Evolutionary conservation across 768 basidiomycete species (phyloP).

Genomic region (Hebeloma cylindrosporum): DNA sequence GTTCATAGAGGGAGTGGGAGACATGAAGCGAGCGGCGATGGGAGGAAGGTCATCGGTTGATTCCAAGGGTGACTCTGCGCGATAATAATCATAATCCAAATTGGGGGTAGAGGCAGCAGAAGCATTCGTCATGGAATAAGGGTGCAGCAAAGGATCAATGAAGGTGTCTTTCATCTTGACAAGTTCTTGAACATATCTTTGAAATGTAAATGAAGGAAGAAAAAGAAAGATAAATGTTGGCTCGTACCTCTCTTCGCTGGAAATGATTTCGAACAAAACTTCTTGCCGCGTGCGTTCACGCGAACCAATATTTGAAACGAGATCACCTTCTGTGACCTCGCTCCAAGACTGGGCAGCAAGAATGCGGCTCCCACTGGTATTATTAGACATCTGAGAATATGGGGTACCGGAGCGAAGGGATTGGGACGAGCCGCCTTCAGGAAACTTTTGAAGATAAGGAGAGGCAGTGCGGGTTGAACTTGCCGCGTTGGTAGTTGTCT

Average conservation of each 20-base stretch:
- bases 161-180: conserved; percentile 92
- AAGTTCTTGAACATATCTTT: conserved; percentile 90
- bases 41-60: conserved; percentile 76
- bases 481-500: conserved; percentile 45
- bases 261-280: conserved; percentile 95
- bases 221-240: conserved; percentile 7
- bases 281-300: conserved; percentile 95
- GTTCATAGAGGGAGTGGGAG: conserved; percentile 54
- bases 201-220: conserved; percentile 13
- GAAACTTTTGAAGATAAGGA: conserved; percentile 55
- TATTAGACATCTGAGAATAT: conserved; percentile 74
- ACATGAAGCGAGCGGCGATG: conserved; percentile 91
- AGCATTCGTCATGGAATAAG: conserved; percentile 54
- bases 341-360: conserved; percentile 86
- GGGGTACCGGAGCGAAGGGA: conserved; percentile 82
- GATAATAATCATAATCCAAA: conserved; percentile 70
- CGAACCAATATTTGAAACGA: conserved; percentile 90
- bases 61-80: conserved; percentile 66
- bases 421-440: conserved; percentile 53
- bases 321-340: conserved; percentile 90
- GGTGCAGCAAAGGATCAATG: conserved; percentile 86
- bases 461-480: conserved; percentile 64
- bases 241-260: conserved; percentile 87
- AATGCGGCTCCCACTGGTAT: conserved; percentile 65
- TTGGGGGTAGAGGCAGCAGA: conserved; percentile 57